Evolutionary conservation across 441 rosid species (phyloP).

Genomic region (Erodium trifolium): DNA sequence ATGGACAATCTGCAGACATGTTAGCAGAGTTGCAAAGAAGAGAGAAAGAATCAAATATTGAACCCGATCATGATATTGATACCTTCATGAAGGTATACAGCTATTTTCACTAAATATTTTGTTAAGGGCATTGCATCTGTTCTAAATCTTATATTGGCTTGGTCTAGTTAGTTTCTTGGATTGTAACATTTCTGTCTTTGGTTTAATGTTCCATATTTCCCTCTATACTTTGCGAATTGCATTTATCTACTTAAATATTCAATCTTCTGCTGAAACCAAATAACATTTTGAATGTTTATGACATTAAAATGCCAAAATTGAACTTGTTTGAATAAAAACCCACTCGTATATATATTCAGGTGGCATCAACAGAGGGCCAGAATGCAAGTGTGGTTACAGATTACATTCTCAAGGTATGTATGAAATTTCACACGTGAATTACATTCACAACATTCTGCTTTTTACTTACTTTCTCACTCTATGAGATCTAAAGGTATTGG

Average conservation of each 20-base stretch:
- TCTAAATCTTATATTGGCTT: not conserved
- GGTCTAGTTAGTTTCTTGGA: not conserved
- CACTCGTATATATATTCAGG: conserved; percentile 25
- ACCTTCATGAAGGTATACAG: conserved; percentile 49
- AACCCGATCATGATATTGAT: conserved; percentile 58
- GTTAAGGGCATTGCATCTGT: not conserved
- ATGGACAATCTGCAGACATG: conserved; percentile 25
- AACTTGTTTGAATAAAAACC: not conserved
- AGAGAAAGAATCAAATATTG: conserved; percentile 41
- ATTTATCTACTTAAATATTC: too few species aligned
- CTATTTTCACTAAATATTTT: not conserved
- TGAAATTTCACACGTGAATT: not conserved
- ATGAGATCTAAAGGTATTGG: conserved; percentile 43
- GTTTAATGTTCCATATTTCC: not conserved
- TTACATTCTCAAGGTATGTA: conserved; percentile 56
- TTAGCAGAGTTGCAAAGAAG: conserved; percentile 41
- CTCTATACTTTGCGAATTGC: too few species aligned
- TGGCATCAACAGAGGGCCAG: conserved; percentile 47
- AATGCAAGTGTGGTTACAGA: conserved; percentile 57
- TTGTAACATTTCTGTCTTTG: not conserved
- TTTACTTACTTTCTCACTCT: not conserved
- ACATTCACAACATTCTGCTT: not conserved
- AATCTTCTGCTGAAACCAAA: too few species aligned
- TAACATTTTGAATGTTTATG: too few species aligned
- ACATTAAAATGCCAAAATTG: too few species aligned